These are phyloP conservation scores for Lactarius deliciosus DNA, from an alignment of 768 basidiomycete species.

Conservation along the genomic window DNA sequence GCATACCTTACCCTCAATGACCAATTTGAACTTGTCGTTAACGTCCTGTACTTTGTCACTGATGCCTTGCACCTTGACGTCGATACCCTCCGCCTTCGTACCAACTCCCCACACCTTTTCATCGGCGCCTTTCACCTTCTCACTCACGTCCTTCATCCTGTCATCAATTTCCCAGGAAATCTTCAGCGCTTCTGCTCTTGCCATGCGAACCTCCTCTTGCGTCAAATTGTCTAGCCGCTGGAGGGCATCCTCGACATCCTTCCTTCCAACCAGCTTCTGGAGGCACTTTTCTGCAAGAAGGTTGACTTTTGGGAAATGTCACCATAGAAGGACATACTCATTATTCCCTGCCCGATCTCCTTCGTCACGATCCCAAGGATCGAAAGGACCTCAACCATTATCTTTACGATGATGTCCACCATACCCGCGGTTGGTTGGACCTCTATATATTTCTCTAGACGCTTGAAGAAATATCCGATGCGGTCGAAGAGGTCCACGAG, in stretches of 20 bases:
- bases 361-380: conserved; percentile 1
- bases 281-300: background rate
- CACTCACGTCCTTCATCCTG: background rate
- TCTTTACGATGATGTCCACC: background rate
- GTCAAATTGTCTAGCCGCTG: background rate
- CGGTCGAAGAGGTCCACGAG: background rate
- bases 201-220: background rate
- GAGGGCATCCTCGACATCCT: background rate
- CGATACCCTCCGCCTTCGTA: background rate
- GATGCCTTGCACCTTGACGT: background rate
- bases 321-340: background rate
- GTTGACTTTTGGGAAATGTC: background rate
- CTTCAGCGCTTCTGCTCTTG: background rate
- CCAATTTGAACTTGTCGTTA: background rate
- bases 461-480: background rate
- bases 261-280: background rate
- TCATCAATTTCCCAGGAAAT: background rate
- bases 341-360: background rate
- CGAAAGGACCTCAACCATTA: conserved; percentile 4
- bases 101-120: background rate
- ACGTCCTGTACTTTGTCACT: background rate
- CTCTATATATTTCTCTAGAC: background rate
- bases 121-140: background rate
- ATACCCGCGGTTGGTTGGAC: background rate
- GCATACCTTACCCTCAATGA: background rate